A percentile compares a stretch with the other conserved stretches of the same genome.
Conservation (phyloP, 805 yeast genomes). For the Cyberlindnera petersonii region DNA sequence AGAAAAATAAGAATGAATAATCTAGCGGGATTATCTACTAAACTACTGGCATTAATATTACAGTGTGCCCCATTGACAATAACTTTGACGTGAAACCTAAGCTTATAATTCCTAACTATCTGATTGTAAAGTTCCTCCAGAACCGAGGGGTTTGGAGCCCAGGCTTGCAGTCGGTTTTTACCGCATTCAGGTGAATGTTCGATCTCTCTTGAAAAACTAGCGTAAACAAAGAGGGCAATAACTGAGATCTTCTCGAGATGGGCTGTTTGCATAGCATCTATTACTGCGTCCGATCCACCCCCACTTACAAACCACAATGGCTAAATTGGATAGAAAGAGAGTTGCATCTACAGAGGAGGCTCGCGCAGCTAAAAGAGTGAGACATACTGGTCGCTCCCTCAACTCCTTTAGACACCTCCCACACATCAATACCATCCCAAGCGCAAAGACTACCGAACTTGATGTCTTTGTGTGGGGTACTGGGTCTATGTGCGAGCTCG, state of each 20-base stretch:
- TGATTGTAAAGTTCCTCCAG: no score
- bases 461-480: slow-evolving; percentile 94
- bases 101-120: no score
- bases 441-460: slow-evolving; percentile 33
- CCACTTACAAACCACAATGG: slow-evolving; percentile 19
- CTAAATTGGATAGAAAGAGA: slow-evolving; percentile 26
- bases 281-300: no score
- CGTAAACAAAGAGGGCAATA: slow-evolving; percentile 2
- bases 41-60: no score
- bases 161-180: slow-evolving; percentile 1
- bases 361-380: slow-evolving; percentile 19
- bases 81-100: no score
- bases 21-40: no score
- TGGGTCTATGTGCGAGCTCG: slow-evolving; percentile 96
- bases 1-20: no score
- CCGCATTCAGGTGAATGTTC: not conserved
- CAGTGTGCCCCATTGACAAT: no score
- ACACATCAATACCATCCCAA: slow-evolving; percentile 26
- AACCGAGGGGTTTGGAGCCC: no score
- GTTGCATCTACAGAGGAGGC: slow-evolving; percentile 18
- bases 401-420: slow-evolving; percentile 27
- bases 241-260: slow-evolving; percentile 1
- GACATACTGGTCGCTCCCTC: slow-evolving; percentile 29
- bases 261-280: no score
- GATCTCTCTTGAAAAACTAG: not conserved